Evolutionary conservation across 192 early-diverging fungal genomes (phyloP).

Genomic region (Phycomyces blakesleeanus): DNA sequence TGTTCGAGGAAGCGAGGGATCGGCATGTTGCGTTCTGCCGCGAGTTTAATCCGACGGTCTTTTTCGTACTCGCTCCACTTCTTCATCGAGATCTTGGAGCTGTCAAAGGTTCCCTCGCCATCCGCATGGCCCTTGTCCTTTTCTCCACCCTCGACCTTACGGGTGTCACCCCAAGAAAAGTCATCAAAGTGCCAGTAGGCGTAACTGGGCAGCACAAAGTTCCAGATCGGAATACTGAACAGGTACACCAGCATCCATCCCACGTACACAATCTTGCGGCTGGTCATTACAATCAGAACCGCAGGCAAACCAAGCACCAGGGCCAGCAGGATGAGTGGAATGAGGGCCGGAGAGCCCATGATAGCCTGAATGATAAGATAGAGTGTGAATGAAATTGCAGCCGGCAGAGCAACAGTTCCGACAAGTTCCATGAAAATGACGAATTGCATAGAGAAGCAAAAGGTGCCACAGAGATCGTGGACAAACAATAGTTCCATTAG

Average conservation of each 20-base stretch:
- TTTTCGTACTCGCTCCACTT: slow-evolving; percentile 76
- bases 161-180: slow-evolving; percentile 82
- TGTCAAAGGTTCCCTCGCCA: slow-evolving; percentile 73
- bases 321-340: slow-evolving; percentile 67
- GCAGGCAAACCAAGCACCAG: slow-evolving; percentile 74
- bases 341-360: slow-evolving; percentile 40
- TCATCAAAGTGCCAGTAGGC: slow-evolving; percentile 89
- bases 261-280: slow-evolving; percentile 73
- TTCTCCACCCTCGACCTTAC: slow-evolving; percentile 58
- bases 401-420: slow-evolving; percentile 89
- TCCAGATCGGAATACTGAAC: slow-evolving; percentile 70
- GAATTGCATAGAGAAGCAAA: slow-evolving; percentile 95
- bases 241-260: slow-evolving; percentile 84
- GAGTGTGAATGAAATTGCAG: slow-evolving; percentile 83
- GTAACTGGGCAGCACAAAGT: slow-evolving; percentile 72
- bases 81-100: slow-evolving; percentile 71
- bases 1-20: slow-evolving; percentile 20
- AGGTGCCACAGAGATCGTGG: slow-evolving; percentile 83
- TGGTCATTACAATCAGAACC: slow-evolving; percentile 76
- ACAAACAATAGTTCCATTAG: slow-evolving; percentile 79
- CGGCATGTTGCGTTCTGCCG: slow-evolving; percentile 17
- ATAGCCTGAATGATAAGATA: slow-evolving; percentile 75
- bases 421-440: slow-evolving; percentile 93
- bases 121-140: slow-evolving; percentile 58
- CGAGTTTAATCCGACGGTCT: slow-evolving; percentile 35